phyloP scores from a whole-genome alignment of 306 rosid species.

The Castanospermum australe region DNA sequence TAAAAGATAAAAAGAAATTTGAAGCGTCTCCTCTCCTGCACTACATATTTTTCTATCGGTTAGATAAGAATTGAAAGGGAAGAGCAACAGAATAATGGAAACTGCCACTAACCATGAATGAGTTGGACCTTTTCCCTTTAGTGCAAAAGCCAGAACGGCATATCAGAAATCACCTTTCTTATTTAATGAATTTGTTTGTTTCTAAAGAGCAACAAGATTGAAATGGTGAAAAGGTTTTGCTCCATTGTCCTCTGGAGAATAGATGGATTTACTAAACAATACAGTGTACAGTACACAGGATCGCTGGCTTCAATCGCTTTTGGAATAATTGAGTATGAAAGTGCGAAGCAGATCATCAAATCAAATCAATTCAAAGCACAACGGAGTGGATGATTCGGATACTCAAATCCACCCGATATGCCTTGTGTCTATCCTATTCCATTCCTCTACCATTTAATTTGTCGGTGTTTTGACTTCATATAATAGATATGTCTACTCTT shows the following conservation, averaged over 20 bases:
- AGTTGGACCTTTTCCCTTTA: neutral
- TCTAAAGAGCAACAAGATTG: neutral
- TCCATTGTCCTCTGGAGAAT: neutral
- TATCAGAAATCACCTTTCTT: neutral
- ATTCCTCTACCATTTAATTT: neutral
- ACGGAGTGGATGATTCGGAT: conserved; percentile 19
- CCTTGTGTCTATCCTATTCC: neutral
- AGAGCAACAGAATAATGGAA: no score
- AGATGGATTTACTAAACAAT: neutral
- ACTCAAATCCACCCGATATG: conserved; percentile 16
- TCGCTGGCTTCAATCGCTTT: neutral
- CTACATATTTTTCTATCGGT: neutral
- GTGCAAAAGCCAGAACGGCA: neutral
- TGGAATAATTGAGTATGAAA: conserved; percentile 1
- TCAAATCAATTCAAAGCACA: conserved; percentile 3
- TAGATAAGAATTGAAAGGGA: no score
- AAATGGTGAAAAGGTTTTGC: neutral
- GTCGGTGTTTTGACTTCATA: neutral
- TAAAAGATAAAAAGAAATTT: no score
- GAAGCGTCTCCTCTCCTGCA: no score
- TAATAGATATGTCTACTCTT: neutral
- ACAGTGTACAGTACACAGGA: neutral
- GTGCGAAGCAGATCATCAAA: neutral
- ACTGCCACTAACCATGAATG: neutral
- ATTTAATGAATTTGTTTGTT: neutral